Evolutionary conservation across 106 monocot genomes (phyloP), one percentile per base, ranked within the genome.

Genomic region (Allium sativum): DNA sequence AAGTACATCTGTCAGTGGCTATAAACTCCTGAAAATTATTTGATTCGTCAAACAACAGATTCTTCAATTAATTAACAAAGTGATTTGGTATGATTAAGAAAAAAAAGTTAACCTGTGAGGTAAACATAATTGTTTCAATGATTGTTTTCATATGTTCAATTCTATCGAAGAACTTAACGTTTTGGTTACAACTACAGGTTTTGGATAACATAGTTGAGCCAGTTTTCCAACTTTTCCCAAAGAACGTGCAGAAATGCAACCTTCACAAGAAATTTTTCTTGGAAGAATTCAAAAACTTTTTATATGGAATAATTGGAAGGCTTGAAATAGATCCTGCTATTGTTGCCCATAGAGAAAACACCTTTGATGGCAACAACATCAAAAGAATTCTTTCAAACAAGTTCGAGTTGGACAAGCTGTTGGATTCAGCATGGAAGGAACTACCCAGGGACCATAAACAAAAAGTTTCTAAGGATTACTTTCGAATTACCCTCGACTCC

Each of bases 311-410:
- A 10, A 59, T 41, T 31, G 65, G 67, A 12, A 66, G 53, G 14
- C 87, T 96, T 19, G 69, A 82, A 46, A 82, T 84, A 65, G 60
- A 76, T 44, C 96, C 78, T 48, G 91, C 88, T 16, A 91, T 96
- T 21, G 87, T 96, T 61, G 96, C 96, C 6, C 96, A 96, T 64
- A 96, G 79, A 8, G 91, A 91, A 21, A 87, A 91, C 65, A 84
- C 68, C 15, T 91, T 91, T 44, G 78, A 91, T 74, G 96, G 91
- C 40, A 88, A 74, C 42, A 75, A 82, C 55, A 73, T 96, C 59
- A 80, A 72, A 67, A 79, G 77, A 61, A 61, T 96, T 55, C 63
- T 96, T 19, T 69, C 87, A 10, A 88, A 91, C 70, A 82, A 80
- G 50, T 84, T 82, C 65, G 87, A 91, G 73, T 52, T 96, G 65